Conservation (phyloP, 2,329 filamentous ascomycete genomes). For the Aschersonia sp. region DNA sequence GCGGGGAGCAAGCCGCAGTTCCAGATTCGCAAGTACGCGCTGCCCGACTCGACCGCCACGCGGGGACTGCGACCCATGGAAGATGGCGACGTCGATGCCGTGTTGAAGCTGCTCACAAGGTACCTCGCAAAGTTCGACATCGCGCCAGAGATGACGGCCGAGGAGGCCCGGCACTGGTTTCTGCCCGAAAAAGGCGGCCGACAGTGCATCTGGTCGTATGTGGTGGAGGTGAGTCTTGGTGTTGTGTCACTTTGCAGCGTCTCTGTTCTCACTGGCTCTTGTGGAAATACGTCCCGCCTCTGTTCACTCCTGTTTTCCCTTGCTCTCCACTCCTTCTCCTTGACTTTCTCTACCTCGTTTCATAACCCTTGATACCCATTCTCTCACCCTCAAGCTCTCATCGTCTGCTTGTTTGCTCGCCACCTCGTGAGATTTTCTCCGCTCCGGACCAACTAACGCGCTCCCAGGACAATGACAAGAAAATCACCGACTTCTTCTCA, state of each 20-base stretch:
- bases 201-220: slow-evolving; percentile 86
- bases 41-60: slow-evolving; percentile 60
- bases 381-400: background rate
- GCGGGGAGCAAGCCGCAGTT: slow-evolving; percentile 67
- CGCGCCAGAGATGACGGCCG: slow-evolving; percentile 63
- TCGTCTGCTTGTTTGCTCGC: background rate
- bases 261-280: no score
- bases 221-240: slow-evolving; percentile 53
- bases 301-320: background rate
- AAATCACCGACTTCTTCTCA: slow-evolving; percentile 92
- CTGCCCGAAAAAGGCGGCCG: slow-evolving; percentile 51
- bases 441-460: background rate
- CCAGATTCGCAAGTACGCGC: slow-evolving; percentile 73
- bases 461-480: slow-evolving; percentile 44
- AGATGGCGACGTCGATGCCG: slow-evolving; percentile 59
- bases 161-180: slow-evolving; percentile 82
- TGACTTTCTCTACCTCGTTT: background rate
- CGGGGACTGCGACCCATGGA: slow-evolving; percentile 71
- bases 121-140: slow-evolving; percentile 75
- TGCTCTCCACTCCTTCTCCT: background rate
- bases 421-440: background rate
- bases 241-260: no score
- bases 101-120: slow-evolving; percentile 57
- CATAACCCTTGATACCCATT: background rate
- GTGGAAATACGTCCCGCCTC: background rate